phyloP scores from a whole-genome alignment of 208 protist species.

The Novymonas esmeraldas region DNA sequence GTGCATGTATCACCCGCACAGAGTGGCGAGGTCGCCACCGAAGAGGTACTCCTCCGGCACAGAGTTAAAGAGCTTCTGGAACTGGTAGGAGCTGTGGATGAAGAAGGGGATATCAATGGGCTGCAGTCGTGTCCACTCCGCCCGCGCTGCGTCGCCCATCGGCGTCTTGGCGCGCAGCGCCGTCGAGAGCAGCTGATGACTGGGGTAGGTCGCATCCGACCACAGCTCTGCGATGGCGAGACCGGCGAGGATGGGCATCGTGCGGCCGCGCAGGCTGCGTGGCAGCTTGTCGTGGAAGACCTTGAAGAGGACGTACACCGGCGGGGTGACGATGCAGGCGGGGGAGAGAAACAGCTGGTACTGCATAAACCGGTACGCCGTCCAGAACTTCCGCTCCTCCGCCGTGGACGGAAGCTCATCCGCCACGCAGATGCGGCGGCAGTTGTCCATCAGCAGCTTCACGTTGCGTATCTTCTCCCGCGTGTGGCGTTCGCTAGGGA shows the following conservation, averaged over 20 bases:
- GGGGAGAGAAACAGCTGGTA: constrained; percentile 88
- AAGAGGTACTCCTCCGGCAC: constrained; percentile 73
- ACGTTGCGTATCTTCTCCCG: constrained; percentile 86
- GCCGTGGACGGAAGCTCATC: constrained; percentile 84
- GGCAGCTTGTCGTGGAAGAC: constrained; percentile 82
- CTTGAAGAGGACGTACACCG: constrained; percentile 85
- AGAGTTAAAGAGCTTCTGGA: constrained; percentile 79
- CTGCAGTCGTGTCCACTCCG: constrained; percentile 89
- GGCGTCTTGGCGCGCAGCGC: constrained; percentile 85
- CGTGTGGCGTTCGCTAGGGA: constrained; percentile 85
- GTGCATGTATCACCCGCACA: constrained; percentile 42
- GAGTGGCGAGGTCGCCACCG: constrained; percentile 73
- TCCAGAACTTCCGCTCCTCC: constrained; percentile 90
- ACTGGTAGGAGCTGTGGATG: constrained; percentile 82
- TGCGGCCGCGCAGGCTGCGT: constrained; percentile 59
- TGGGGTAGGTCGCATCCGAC: constrained; percentile 85
- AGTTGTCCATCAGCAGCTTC: constrained; percentile 92
- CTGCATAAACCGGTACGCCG: constrained; percentile 89
- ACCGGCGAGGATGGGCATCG: constrained; percentile 67
- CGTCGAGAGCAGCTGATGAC: constrained; percentile 78
- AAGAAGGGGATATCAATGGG: constrained; percentile 85
- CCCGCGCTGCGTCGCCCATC: constrained; percentile 89
- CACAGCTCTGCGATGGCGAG: constrained; percentile 80
- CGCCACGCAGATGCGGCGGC: constrained; percentile 75
- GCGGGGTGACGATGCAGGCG: constrained; percentile 69